These are phyloP conservation scores for Ceriops zippeliana DNA, from an alignment of 345 rosid species.

Conservation along the genomic window DNA sequence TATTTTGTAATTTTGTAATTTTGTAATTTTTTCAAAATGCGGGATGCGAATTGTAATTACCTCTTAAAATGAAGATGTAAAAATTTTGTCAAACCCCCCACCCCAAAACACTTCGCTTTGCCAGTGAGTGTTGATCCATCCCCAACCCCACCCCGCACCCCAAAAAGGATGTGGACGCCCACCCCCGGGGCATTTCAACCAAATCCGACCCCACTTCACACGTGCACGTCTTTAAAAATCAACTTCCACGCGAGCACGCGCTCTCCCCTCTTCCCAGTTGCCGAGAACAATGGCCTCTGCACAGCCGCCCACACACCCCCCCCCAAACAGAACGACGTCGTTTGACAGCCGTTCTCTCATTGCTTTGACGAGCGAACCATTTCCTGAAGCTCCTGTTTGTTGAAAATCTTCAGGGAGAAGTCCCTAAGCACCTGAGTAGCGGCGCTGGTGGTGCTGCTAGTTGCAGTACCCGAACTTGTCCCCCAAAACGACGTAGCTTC, in stretches of 20 bases:
- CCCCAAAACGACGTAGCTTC: conserved; percentile 46
- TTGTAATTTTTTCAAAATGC: too few species aligned
- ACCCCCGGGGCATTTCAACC: conserved; percentile 37
- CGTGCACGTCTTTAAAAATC: conserved; percentile 43
- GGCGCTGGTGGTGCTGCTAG: not conserved
- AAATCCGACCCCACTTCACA: conserved; percentile 47
- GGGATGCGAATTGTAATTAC: too few species aligned
- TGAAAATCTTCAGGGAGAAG: conserved; percentile 69
- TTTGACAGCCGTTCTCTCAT: conserved; percentile 11
- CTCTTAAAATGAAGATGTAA: too few species aligned
- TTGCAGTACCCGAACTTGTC: conserved; percentile 48
- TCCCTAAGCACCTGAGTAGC: conserved; percentile 64
- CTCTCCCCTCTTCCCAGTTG: not conserved
- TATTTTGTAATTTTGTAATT: too few species aligned
- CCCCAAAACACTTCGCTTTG: too few species aligned
- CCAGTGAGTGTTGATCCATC: too few species aligned
- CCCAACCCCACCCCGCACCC: too few species aligned
- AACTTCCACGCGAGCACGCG: conserved; percentile 60
- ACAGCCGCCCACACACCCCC: too few species aligned
- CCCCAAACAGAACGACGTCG: not conserved
- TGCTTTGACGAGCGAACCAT: conserved; percentile 54
- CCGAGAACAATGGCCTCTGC: not conserved
- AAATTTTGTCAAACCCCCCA: too few species aligned
- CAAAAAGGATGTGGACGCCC: conserved; percentile 30
- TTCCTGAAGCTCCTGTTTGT: conserved; percentile 67